These are phyloP conservation scores for Colletotrichum caudatum DNA, from an alignment of 2,329 filamentous ascomycete species.

Conservation along the genomic window DNA sequence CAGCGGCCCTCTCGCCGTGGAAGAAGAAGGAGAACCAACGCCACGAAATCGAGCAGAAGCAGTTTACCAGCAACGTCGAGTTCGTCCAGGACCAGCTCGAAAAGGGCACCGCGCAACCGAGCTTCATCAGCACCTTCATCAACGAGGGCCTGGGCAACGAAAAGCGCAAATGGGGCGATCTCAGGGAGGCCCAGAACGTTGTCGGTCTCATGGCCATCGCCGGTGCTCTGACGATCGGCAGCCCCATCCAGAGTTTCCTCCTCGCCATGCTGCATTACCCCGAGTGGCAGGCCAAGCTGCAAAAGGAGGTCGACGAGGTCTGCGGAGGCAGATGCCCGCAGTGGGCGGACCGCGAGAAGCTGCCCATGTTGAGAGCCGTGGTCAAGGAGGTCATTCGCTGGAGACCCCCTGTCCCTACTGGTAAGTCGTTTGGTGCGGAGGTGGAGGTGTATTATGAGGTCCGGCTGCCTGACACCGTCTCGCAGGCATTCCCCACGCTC, in stretches of 20 bases:
- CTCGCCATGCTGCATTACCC: constrained; percentile 50
- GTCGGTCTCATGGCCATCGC: constrained; percentile 61
- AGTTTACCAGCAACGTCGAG: constrained; percentile 53
- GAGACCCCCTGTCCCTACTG: constrained; percentile 66
- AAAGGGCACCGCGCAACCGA: constrained; percentile 52
- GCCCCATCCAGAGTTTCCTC: constrained; percentile 54
- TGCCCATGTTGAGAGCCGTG: constrained; percentile 55
- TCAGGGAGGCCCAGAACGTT: constrained; percentile 57
- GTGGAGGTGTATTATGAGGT: not conserved
- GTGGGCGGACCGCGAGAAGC: constrained; percentile 52
- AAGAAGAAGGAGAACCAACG: constrained; percentile 57
- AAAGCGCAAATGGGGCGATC: constrained; percentile 47
- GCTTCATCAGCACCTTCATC: constrained; percentile 58
- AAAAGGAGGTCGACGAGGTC: constrained; percentile 56
- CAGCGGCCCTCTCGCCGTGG: constrained; percentile 57
- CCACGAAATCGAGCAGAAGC: constrained; percentile 54
- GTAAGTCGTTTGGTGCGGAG: constrained; percentile 46
- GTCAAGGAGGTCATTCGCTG: constrained; percentile 63
- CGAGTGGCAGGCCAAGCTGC: constrained; percentile 50
- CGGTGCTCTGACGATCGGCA: constrained; percentile 58
- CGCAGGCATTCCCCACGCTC: constrained; percentile 60
- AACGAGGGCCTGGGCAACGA: constrained; percentile 48
- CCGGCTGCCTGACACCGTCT: constrained; percentile 45
- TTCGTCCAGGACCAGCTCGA: constrained; percentile 52
- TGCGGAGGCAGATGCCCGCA: constrained; percentile 57